phyloP scores from a whole-genome alignment of 805 yeast species.

The Metschnikowia drakensbergensis region DNA sequence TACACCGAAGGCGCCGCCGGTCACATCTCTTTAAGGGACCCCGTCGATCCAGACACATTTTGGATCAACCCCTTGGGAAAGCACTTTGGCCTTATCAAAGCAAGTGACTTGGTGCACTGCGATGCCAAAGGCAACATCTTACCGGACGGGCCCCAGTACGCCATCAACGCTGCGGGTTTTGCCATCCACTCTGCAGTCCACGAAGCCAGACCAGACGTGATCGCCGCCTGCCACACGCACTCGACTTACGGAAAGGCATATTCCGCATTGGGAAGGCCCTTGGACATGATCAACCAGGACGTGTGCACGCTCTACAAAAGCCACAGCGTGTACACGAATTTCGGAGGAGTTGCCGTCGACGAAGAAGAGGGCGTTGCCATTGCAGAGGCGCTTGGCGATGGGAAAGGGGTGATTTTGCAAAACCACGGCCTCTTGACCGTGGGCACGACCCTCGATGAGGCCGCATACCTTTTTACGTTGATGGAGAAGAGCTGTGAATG shows the following conservation, averaged over 20 bases:
- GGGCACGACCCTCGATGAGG: slow-evolving; percentile 70
- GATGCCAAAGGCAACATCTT: slow-evolving; percentile 61
- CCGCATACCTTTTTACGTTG: slow-evolving; percentile 60
- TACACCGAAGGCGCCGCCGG: slow-evolving; percentile 80
- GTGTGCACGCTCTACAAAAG: slow-evolving; percentile 61
- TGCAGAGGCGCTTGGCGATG: slow-evolving; percentile 59
- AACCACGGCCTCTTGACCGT: slow-evolving; percentile 74
- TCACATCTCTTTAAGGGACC: slow-evolving; percentile 82
- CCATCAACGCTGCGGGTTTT: slow-evolving; percentile 68
- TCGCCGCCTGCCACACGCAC: slow-evolving; percentile 72
- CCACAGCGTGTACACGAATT: slow-evolving; percentile 62
- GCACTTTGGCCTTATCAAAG: slow-evolving; percentile 52
- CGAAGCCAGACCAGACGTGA: slow-evolving; percentile 63
- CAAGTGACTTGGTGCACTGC: slow-evolving; percentile 41
- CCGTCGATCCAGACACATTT: slow-evolving; percentile 72
- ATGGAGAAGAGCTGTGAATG: slow-evolving; percentile 64
- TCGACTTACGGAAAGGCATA: slow-evolving; percentile 63
- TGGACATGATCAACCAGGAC: slow-evolving; percentile 82
- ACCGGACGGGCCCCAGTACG: slow-evolving; percentile 51
- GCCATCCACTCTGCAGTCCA: slow-evolving; percentile 66
- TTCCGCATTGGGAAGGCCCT: slow-evolving; percentile 58
- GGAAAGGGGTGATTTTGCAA: slow-evolving; percentile 56
- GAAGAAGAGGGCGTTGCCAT: slow-evolving; percentile 58
- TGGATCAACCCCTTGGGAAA: slow-evolving; percentile 89
- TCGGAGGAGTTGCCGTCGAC: slow-evolving; percentile 78